Evolutionary conservation across 331 rosid species (phyloP), one percentile per base, ranked within the genome.

Genomic region (Cydonia oblonga): DNA sequence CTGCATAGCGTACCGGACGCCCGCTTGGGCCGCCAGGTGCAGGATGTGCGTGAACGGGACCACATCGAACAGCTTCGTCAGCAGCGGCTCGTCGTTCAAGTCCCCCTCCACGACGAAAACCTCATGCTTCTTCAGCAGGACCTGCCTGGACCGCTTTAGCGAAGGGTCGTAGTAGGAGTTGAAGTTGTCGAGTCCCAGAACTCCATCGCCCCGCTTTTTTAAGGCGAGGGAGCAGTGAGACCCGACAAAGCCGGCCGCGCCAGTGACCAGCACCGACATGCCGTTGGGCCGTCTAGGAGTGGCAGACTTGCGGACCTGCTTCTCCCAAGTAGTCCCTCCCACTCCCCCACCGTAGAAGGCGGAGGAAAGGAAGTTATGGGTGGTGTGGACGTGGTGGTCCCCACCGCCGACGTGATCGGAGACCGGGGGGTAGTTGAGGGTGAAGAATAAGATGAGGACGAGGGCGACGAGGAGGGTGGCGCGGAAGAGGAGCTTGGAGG

Each of bases 1-100:
- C 77, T 89, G 85, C 98, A 93, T 93, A 26, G 97, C 98, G 81
- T 93, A 93, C 9, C 97, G 95, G 14, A 93, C 98, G 0, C 98
- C 98, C 0, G 98, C 98, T 51, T 93, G 98, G 0, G 98, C 97
- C 0, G 98, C 98, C 1, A 93, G 68, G 79, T 93, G 98, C 64
- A 93, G 96, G 74, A 93, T 73, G 82, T 93, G 98, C 0, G 96
- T 87, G 74, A 93, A 87, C 0, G 96, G 88, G 2, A 93, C 96
- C 1, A 93, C 88, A 20, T 93, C 98, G 81, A 93, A 91, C 9
- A 93, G 96, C 52, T 93, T 91, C 0, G 81, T 10, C 0, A 93
- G 81, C 73, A 93, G 69, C 4, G 90, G 86, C 44, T 63, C 70
- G 86, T 93, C 97, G 90, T 93, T 93, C 5, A 93, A 44, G 33